Conservation (phyloP, 768 basidiomycete species). For the Coprinopsis marcescibilis region DNA sequence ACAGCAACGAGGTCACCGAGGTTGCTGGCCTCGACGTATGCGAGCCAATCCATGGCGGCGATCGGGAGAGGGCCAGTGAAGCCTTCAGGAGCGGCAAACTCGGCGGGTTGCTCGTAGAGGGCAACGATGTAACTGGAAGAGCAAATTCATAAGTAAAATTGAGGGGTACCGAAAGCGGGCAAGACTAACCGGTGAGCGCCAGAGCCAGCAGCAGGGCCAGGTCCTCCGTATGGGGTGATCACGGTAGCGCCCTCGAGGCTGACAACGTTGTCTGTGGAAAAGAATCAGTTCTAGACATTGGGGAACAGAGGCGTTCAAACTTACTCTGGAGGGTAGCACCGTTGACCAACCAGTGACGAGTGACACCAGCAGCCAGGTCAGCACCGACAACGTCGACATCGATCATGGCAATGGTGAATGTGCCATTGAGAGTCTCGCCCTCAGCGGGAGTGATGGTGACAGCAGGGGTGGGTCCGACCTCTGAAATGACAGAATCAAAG, state of each 20-base stretch:
- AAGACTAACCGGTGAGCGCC: conserved; percentile 65
- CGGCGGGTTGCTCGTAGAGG: conserved; percentile 56
- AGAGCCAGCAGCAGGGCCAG: conserved; percentile 60
- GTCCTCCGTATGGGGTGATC: conserved; percentile 67
- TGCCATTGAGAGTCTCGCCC: conserved; percentile 30
- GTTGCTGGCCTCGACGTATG: conserved; percentile 51
- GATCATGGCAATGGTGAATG: conserved; percentile 67
- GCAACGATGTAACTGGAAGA: conserved; percentile 58
- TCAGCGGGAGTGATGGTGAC: conserved; percentile 44
- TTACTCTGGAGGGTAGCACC: conserved; percentile 45
- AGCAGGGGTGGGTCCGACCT: conserved; percentile 48
- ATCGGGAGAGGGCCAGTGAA: conserved; percentile 48
- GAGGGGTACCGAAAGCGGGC: background rate
- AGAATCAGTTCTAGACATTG: background rate
- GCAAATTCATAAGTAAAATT: background rate
- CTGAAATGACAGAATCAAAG: conserved; percentile 28
- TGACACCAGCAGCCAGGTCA: conserved; percentile 52
- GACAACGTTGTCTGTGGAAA: conserved; percentile 28
- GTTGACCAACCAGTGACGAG: conserved; percentile 80
- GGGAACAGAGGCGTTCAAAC: background rate
- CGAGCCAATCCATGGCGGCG: conserved; percentile 47
- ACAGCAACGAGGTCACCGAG: conserved; percentile 61
- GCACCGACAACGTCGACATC: conserved; percentile 68
- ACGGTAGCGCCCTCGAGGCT: conserved; percentile 37
- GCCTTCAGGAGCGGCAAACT: conserved; percentile 56